These are phyloP conservation scores for Fusarium burgessii DNA, from an alignment of 2,329 filamentous ascomycete genomes.

Conservation along the genomic window DNA sequence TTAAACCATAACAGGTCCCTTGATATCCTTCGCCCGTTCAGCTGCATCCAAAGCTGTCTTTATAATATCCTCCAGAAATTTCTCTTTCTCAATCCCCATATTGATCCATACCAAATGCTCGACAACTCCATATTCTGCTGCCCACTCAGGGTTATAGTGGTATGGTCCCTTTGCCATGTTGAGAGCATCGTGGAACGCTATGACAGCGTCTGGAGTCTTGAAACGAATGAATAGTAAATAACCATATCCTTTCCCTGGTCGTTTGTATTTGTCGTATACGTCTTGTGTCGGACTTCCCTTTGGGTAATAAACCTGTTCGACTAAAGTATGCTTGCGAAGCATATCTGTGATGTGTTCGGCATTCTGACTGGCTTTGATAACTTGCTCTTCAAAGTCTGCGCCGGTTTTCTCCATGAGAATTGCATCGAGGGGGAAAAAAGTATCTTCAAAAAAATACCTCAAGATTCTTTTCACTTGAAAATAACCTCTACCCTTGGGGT, in stretches of 20 bases:
- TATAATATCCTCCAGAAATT: constrained; percentile 44
- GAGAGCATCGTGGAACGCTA: constrained; percentile 62
- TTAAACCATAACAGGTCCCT: background rate
- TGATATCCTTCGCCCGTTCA: background rate
- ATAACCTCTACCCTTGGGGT: constrained; percentile 55
- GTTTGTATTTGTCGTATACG: constrained; percentile 44
- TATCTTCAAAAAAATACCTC: constrained; percentile 35
- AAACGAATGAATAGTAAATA: constrained; percentile 65
- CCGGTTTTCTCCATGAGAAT: constrained; percentile 56
- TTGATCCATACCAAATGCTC: constrained; percentile 58
- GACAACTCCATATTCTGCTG: constrained; percentile 54
- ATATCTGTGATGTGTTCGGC: constrained; percentile 46
- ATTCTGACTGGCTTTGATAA: constrained; percentile 47
- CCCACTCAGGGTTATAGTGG: constrained; percentile 43
- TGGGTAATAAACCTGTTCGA: constrained; percentile 56
- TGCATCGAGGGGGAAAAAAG: constrained; percentile 44
- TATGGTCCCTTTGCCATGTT: constrained; percentile 60
- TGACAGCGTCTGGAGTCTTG: constrained; percentile 49
- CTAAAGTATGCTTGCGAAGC: constrained; percentile 38
- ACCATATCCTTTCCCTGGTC: constrained; percentile 61
- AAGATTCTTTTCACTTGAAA: constrained; percentile 44
- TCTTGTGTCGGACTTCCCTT: constrained; percentile 53
- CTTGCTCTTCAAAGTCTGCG: constrained; percentile 50
- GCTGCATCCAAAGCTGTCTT: constrained; percentile 30
- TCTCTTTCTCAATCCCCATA: constrained; percentile 57